Base-by-base conservation (phyloP, 768 basidiomycete genomes). In the Ramaria rubella region DNA sequence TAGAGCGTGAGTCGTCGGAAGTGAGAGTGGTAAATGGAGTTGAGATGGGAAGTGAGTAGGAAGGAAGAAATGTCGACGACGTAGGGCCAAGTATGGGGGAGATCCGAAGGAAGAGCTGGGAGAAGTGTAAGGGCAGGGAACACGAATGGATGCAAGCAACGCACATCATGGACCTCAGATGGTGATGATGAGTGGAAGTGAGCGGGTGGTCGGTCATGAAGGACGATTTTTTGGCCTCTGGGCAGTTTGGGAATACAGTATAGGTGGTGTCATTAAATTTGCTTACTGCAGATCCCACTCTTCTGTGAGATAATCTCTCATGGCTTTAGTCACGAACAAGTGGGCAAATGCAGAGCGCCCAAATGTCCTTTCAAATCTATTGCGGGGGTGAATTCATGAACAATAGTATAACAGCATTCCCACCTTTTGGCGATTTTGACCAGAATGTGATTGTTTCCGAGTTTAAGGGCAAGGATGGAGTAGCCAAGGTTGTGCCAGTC, bases 401-500 rank as follows among this genome's bases (percentile, higher is more conserved):
- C 38, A 29, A 45, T 19, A 19, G 5, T 24, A 44, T 5, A 12
- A 55, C 17, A 3, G 27, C 19, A 40, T 15, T 68, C 73, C 31
- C 61, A 95, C 95, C 79, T 79, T 71, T 81, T 82, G 0, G 91
- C 87, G 21, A 95, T 66, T 60, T 69, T 77, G 38, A 95, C 91
- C 59, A 94, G 76, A 0, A 76, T 68, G 66, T 93, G 89, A 0
- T 69, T 67, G 1, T 74, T 58, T 0, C 92, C 89, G n/a, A 94
- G 72, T 63, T 83, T 86, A 61, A 99, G 70, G 1, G 87, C 87
- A 48, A 99, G 80, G 45, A 98, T 93, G 60, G 85, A 95, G 68
- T 92, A 94, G 17, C 96, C 96, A 24, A 95, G 80, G 69, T 99
- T 99, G 68, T 99, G 96, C 96, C 96, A 99, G 72, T 99, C 96